Evolutionary conservation across 495 filamentous ascomycete genomes (phyloP), one percentile per base, ranked within the genome.

Genomic region (Neohortaea acidophila): DNA sequence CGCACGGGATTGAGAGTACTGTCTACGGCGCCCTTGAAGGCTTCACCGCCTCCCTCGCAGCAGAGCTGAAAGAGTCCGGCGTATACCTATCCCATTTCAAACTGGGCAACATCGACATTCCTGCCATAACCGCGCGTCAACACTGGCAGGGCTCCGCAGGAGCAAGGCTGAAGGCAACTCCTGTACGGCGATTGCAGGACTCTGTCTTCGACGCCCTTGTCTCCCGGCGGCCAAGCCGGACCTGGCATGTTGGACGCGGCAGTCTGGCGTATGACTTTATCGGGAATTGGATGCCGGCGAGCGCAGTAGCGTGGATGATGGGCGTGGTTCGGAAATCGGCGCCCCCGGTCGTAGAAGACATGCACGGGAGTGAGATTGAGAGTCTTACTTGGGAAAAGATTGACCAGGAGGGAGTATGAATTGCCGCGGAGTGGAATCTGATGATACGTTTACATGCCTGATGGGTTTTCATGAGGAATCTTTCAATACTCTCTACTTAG

Each of bases 251-350:
- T 12, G 89, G 89, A 7, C 66, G 81, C 33, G 91, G 89, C 4
- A 82, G 81, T 10, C 55, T 73, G 32, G 64, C 80, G 0, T 96
- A 97, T 58, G 77, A 77, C n/a, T 61, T 92, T 23, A 76, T 96
- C 1, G 91, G 89, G 2, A 67, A 70, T 12, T 91, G 77, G 76
- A 69, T 77, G n/a, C 89, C 89, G 8, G 63, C 68, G 13, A 70
- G 75, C 5, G 30, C 94, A 21, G 81, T 94, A 17, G 73, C 70
- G 13, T 83, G 81, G 79, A 94, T 96, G 82, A 72, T 94, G 68
- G 81, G 85, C 1, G 69, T 81, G 22, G 60, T 70, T 27, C 62
- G 36, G 60, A 34, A 70, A 69, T 3, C 21, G 44, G 8, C 12
- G 13, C 26, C 17, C 6, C 17, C 20, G 13, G 22, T 21, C 13